Percentiles rank a stretch among this genome's conserved stretches.
Conservation (phyloP, 805 yeast species). For the Starmerella stigmatis region DNA sequence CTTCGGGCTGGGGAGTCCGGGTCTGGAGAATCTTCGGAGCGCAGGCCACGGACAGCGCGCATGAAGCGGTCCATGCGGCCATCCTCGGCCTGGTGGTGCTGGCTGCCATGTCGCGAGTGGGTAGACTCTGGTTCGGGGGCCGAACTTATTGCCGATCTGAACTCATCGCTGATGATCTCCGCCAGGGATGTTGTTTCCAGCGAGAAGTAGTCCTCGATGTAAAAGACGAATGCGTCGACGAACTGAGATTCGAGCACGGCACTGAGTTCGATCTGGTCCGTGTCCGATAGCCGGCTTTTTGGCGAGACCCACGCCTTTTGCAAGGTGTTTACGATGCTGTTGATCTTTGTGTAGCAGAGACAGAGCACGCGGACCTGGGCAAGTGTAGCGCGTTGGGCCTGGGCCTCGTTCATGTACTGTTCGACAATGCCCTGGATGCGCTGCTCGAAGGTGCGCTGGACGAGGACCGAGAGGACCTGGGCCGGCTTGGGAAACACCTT, state of each 20-base stretch:
- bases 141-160: constrained; percentile 2
- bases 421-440: constrained; percentile 41
- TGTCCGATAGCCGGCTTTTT: constrained; percentile 24
- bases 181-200: constrained; percentile 37
- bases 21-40: constrained; percentile 13
- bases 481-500: constrained; percentile 63
- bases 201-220: constrained; percentile 56
- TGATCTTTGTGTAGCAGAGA: constrained; percentile 48
- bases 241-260: constrained; percentile 56
- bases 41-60: constrained; percentile 21
- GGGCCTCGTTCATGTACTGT: constrained; percentile 50
- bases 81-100: constrained; percentile 22
- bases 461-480: constrained; percentile 55
- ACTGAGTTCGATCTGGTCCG: constrained; percentile 34
- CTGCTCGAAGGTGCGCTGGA: constrained; percentile 69
- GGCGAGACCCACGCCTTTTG: constrained; percentile 42
- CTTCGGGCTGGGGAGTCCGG: not conserved
- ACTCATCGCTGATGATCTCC: constrained; percentile 29
- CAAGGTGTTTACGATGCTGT: constrained; percentile 52
- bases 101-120: not conserved
- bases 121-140: not conserved
- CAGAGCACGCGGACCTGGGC: constrained; percentile 53
- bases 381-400: constrained; percentile 52
- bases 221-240: constrained; percentile 63
- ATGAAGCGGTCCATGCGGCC: constrained; percentile 29